phyloP scores from a whole-genome alignment of 495 filamentous ascomycete species.

The Talaromyces adpressus region DNA sequence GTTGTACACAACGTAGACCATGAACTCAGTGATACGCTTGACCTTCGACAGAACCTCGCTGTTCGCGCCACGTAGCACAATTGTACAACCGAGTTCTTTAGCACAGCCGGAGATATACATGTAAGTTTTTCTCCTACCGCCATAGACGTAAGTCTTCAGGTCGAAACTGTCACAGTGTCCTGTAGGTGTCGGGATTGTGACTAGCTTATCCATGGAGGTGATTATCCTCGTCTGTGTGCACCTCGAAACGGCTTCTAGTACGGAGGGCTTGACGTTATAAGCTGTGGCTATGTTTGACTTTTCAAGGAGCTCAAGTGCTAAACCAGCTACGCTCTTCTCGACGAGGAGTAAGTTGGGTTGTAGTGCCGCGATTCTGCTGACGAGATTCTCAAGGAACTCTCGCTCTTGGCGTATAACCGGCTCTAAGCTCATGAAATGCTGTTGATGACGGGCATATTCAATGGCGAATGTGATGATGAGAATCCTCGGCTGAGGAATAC shows the following conservation, averaged over 20 bases:
- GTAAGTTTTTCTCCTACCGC: slow-evolving; percentile 82
- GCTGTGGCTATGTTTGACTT: slow-evolving; percentile 85
- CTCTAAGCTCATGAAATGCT: slow-evolving; percentile 97
- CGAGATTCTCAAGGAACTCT: slow-evolving; percentile 87
- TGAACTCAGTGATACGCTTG: slow-evolving; percentile 95
- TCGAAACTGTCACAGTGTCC: slow-evolving; percentile 84
- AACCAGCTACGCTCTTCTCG: slow-evolving; percentile 81
- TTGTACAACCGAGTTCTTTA: slow-evolving; percentile 92
- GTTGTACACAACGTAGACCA: slow-evolving; percentile 98
- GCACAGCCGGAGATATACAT: slow-evolving; percentile 90
- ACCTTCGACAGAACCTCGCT: slow-evolving; percentile 63
- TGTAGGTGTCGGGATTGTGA: slow-evolving; percentile 67
- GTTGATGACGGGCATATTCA: slow-evolving; percentile 90
- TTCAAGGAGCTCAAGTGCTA: slow-evolving; percentile 80
- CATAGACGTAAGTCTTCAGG: slow-evolving; percentile 86
- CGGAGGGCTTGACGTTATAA: slow-evolving; percentile 92
- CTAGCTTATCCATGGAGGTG: slow-evolving; percentile 90
- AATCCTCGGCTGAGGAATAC: slow-evolving; percentile 75
- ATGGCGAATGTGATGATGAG: slow-evolving; percentile 92
- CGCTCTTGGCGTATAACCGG: slow-evolving; percentile 95
- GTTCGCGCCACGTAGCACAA: slow-evolving; percentile 80
- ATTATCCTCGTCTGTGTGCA: slow-evolving; percentile 88
- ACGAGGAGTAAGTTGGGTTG: slow-evolving; percentile 80
- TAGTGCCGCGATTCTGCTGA: slow-evolving; percentile 83
- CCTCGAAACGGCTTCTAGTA: slow-evolving; percentile 88